Evolutionary conservation across 2,329 filamentous ascomycete genomes (phyloP).

Genomic region (Xylaria sp.): DNA sequence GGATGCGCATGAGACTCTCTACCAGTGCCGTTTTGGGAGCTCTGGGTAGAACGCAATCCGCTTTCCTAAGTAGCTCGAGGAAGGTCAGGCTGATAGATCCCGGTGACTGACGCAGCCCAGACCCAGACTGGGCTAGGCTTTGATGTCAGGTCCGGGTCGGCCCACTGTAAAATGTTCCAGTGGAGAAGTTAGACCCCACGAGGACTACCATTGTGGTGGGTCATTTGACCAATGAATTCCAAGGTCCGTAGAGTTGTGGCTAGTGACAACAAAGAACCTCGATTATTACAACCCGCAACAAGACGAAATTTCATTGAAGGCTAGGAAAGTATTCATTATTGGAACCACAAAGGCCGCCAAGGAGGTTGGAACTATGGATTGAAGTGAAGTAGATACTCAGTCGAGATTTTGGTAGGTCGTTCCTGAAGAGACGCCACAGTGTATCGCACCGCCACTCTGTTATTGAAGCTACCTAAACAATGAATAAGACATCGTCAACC

Average conservation of each 20-base stretch:
- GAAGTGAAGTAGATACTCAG: background rate
- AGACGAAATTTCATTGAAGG: background rate
- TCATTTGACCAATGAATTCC: slow-evolving; percentile 1
- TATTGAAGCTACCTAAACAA: background rate
- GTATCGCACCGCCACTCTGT: slow-evolving; percentile 17
- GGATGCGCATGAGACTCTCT: slow-evolving; percentile 2
- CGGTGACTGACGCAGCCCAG: slow-evolving; percentile 10
- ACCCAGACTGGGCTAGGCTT: background rate
- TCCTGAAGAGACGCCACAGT: slow-evolving; percentile 10
- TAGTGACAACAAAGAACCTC: background rate
- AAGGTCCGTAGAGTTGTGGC: background rate
- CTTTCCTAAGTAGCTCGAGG: slow-evolving; percentile 21
- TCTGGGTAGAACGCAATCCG: slow-evolving; percentile 30
- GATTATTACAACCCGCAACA: background rate
- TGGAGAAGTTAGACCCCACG: slow-evolving; percentile 2
- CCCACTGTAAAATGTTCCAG: slow-evolving; percentile 22
- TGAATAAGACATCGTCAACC: background rate
- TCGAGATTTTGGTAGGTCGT: too few relatives aligned
- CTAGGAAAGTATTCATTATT: background rate
- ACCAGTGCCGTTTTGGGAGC: slow-evolving; percentile 23
- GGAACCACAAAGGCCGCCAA: background rate
- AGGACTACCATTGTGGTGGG: background rate
- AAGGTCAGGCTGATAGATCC: slow-evolving; percentile 33
- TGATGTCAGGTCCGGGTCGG: slow-evolving; percentile 19
- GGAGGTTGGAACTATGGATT: background rate